phyloP scores from a whole-genome alignment of 208 protist genomes.

The Jaenimonas drosophilae region DNA sequence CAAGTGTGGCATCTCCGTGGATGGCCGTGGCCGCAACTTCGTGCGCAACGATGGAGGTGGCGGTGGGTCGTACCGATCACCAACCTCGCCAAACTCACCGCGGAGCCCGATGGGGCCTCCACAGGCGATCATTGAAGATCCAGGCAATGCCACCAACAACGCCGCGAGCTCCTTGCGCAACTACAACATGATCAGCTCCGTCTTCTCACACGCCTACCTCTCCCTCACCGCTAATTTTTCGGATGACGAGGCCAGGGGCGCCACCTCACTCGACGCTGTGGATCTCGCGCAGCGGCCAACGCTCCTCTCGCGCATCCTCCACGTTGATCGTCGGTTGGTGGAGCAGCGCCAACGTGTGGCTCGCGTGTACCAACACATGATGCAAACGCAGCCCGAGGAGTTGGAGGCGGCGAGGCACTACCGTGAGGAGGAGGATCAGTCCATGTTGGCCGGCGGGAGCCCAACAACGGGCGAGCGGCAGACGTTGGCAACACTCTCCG shows the following conservation, averaged over 20 bases:
- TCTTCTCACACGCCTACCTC: slow-evolving; percentile 63
- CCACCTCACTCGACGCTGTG: slow-evolving; percentile 22
- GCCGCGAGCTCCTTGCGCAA: slow-evolving; percentile 69
- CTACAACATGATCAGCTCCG: slow-evolving; percentile 50
- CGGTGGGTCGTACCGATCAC: slow-evolving; percentile 44
- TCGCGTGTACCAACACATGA: slow-evolving; percentile 21
- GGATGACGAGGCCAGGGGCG: neutral
- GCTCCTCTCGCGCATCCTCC: slow-evolving; percentile 72
- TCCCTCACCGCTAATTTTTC: slow-evolving; percentile 43
- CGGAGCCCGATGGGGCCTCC: slow-evolving; percentile 10
- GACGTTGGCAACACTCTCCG: slow-evolving; percentile 9
- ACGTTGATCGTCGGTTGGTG: slow-evolving; percentile 54
- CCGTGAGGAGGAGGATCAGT: slow-evolving; percentile 23
- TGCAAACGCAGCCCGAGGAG: slow-evolving; percentile 14
- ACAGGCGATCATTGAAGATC: slow-evolving; percentile 65
- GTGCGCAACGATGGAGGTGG: no score
- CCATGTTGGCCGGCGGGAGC: slow-evolving; percentile 20
- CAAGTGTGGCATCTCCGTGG: slow-evolving; percentile 67
- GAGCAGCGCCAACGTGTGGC: slow-evolving; percentile 39
- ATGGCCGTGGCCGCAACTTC: no score
- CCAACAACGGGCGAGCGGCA: slow-evolving; percentile 19
- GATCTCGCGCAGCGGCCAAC: slow-evolving; percentile 61
- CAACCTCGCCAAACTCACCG: slow-evolving; percentile 8
- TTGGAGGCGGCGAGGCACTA: slow-evolving; percentile 25
- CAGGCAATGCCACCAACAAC: slow-evolving; percentile 67